Evolutionary conservation across 148 eudicot species (phyloP).

Genomic region (Cornus controversa): DNA sequence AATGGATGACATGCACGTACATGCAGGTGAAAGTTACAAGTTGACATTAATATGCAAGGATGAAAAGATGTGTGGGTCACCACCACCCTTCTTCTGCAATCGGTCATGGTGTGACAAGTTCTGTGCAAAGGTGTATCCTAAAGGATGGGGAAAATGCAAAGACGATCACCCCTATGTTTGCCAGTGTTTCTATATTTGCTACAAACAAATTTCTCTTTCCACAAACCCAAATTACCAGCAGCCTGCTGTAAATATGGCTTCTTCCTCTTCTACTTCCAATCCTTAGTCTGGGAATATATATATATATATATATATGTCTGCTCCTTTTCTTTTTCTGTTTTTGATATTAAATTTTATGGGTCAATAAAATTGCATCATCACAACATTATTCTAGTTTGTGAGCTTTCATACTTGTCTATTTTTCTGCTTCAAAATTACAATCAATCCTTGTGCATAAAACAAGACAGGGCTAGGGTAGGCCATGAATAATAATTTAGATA

Average conservation of each 20-base stretch:
- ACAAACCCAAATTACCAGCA: too few relatives aligned
- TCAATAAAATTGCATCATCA: too few relatives aligned
- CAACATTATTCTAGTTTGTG: too few relatives aligned
- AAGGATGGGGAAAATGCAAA: slow-evolving; percentile 41
- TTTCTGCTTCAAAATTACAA: too few relatives aligned
- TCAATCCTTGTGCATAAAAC: too few relatives aligned
- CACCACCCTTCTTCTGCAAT: slow-evolving; percentile 22
- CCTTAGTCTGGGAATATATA: too few relatives aligned
- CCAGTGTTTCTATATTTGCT: slow-evolving; percentile 39
- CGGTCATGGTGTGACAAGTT: slow-evolving; percentile 16
- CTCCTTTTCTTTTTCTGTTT: too few relatives aligned
- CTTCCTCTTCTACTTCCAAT: neutral
- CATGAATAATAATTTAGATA: too few relatives aligned
- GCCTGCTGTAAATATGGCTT: neutral
- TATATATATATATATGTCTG: too few relatives aligned
- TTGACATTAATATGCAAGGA: slow-evolving; percentile 37
- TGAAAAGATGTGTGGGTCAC: slow-evolving; percentile 10
- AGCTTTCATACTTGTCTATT: too few relatives aligned
- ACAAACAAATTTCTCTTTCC: slow-evolving; percentile 13
- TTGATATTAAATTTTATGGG: too few relatives aligned
- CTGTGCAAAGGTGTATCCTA: slow-evolving; percentile 11
- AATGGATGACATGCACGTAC: neutral
- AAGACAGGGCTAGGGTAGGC: too few relatives aligned
- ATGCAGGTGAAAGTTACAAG: slow-evolving; percentile 26
- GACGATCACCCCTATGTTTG: slow-evolving; percentile 27